Evolutionary conservation across 2,329 filamentous ascomycete genomes (phyloP), one percentile per base, ranked within the genome.

Genomic region (Sclerotinia trifoliorum): DNA sequence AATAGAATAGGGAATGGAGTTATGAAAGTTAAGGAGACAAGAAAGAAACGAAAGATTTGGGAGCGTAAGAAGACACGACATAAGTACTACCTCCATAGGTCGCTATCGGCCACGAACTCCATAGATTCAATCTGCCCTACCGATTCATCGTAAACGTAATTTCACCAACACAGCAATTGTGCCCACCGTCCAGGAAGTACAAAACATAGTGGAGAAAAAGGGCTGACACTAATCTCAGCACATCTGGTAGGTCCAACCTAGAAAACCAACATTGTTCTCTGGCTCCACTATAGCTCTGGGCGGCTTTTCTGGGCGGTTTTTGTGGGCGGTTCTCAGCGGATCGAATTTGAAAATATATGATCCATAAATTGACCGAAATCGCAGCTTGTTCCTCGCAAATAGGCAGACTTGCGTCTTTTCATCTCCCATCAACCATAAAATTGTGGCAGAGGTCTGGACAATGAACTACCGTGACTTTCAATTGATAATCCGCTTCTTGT

Each of bases 151-250:
- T 63, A 60, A n/a, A 46, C 39, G 42, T 26, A 51, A 51, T 62
- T 51, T 62, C 46, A 51, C 46, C 60, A 62, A 51, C 46, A n/a
- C 46, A 49, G 29, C 58, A 35, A 6, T 62, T 35, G 19, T 62
- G 46, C 46, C 60, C 46, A 62, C 60, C 46, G 46, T 51, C 46
- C 32, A 62, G 13, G 29, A 62, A n/a, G 46, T 24, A 35, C n/a
- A 62, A 35, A 62, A 62, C 46, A 26, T 35, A 62, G 60, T 51
- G 60, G 60, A 32, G 46, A 26, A 63, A 63, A 42, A 52, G 46
- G 60, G 60, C 46, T 63, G 60, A 63, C 32, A 51, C 60, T 51
- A 62, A 21, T 39, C 44, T 7, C 15, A 39, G 11, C 46, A 39
- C 46, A 51, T 39, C n/a, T 29, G 46, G 21, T 62, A 39, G 11